Percentiles rank a stretch among this genome's conserved stretches.
These are phyloP conservation scores for Scheffersomyces stambukii DNA, from an alignment of 1,139 yeast species.

Conservation along the genomic window DNA sequence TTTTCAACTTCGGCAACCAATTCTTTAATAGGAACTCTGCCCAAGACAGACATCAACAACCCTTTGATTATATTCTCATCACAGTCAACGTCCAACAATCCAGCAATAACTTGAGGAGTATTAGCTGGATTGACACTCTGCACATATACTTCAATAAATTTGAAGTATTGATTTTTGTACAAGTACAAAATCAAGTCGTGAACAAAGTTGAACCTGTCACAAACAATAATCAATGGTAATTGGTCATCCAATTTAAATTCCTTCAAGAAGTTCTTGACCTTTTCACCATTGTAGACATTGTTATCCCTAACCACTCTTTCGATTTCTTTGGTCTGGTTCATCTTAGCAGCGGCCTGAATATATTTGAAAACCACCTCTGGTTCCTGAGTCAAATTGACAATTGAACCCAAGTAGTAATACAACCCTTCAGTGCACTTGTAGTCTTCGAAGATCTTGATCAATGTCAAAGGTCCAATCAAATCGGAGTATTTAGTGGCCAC, in stretches of 20 bases:
- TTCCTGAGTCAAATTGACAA: conserved; percentile 91
- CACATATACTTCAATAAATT: conserved; percentile 94
- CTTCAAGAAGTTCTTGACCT: conserved; percentile 93
- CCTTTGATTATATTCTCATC: conserved; percentile 85
- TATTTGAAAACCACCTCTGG: conserved; percentile 94
- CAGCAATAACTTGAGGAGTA: conserved; percentile 96
- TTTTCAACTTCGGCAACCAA: conserved; percentile 93
- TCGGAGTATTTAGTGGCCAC: conserved; percentile 97
- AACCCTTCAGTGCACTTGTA: conserved; percentile 90
- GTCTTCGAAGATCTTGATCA: conserved; percentile 90
- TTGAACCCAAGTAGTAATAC: conserved; percentile 87
- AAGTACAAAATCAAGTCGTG: conserved; percentile 91
- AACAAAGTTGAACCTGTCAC: conserved; percentile 87
- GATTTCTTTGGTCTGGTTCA: conserved; percentile 89
- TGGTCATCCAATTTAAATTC: conserved; percentile 94
- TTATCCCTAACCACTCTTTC: conserved; percentile 95
- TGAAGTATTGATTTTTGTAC: conserved; percentile 92
- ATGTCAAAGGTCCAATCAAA: conserved; percentile 77
- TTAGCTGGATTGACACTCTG: conserved; percentile 95
- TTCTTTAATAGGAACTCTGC: conserved; percentile 89
- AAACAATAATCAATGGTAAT: conserved; percentile 91
- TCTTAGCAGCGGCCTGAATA: conserved; percentile 87
- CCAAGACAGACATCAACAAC: conserved; percentile 79
- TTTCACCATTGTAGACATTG: conserved; percentile 92
- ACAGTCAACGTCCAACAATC: conserved; percentile 93